Conservation (phyloP, 192 early-diverging fungal genomes). For the Linnemannia schmuckeri region DNA sequence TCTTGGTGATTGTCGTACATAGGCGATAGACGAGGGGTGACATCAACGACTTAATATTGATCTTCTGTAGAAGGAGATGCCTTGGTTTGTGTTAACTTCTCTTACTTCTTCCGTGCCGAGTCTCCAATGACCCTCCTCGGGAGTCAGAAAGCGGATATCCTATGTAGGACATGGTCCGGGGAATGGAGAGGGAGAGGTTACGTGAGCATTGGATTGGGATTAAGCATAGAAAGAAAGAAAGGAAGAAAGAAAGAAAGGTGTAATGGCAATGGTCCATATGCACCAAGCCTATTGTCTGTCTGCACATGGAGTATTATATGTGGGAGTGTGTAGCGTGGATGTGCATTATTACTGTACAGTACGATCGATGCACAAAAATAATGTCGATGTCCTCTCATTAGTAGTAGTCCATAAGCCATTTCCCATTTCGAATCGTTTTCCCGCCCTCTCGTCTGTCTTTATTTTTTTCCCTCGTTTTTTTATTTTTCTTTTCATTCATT, state of each 20-base stretch:
- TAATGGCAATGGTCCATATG: background rate
- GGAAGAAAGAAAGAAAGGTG: too few relatives aligned
- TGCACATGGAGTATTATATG: background rate
- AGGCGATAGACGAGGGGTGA: background rate
- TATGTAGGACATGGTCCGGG: too few relatives aligned
- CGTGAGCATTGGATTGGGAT: too few relatives aligned
- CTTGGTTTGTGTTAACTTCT: too few relatives aligned
- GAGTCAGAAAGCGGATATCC: too few relatives aligned
- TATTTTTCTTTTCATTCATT: background rate
- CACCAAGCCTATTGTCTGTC: background rate
- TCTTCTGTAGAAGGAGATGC: background rate
- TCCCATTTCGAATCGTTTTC: constrained; percentile 11
- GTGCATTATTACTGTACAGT: background rate
- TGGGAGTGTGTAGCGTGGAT: background rate
- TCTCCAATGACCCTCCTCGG: too few relatives aligned
- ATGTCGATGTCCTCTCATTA: background rate
- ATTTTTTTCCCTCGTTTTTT: constrained; percentile 1
- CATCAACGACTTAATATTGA: background rate
- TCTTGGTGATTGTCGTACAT: background rate
- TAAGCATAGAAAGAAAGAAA: too few relatives aligned
- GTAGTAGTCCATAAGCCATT: background rate
- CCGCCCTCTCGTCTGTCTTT: background rate
- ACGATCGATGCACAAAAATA: background rate
- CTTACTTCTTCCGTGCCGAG: too few relatives aligned
- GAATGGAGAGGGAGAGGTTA: too few relatives aligned